Evolutionary conservation across 1,139 yeast species (phyloP).

Genomic region (Torulaspora globosa): DNA sequence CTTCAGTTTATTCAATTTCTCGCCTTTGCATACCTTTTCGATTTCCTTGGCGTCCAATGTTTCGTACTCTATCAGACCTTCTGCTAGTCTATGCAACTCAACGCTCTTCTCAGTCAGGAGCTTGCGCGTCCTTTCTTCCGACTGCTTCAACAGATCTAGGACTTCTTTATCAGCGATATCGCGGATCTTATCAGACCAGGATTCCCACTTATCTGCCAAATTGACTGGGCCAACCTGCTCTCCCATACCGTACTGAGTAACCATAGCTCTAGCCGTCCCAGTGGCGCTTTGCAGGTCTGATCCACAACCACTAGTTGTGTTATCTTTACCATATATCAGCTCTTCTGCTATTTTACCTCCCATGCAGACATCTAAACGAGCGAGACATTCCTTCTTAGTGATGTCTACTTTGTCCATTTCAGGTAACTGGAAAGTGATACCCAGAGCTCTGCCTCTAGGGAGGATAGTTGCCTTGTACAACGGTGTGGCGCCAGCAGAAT

Average conservation of each 20-base stretch:
- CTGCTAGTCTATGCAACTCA: conserved; percentile 86
- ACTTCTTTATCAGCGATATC: conserved; percentile 93
- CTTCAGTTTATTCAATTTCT: conserved; percentile 61
- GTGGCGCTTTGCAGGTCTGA: conserved; percentile 90
- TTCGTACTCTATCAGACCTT: conserved; percentile 91
- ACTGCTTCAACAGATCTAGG: conserved; percentile 61
- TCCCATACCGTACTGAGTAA: conserved; percentile 94
- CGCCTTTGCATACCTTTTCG: conserved; percentile 79
- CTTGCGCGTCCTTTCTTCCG: conserved; percentile 75
- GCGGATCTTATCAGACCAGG: conserved; percentile 86
- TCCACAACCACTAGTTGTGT: conserved; percentile 92
- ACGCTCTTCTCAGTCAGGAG: conserved; percentile 55
- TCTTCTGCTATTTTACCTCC: conserved; percentile 99
- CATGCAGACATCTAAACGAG: conserved; percentile 94
- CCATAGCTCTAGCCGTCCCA: conserved; percentile 92
- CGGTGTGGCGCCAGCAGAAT: conserved; percentile 92
- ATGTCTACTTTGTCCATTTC: conserved; percentile 97
- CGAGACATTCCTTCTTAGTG: conserved; percentile 83
- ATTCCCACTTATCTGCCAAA: conserved; percentile 83
- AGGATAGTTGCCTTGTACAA: conserved; percentile 93
- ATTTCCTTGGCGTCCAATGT: conserved; percentile 90
- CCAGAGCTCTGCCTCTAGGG: conserved; percentile 95
- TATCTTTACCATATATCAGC: conserved; percentile 81
- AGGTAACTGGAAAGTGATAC: conserved; percentile 94
- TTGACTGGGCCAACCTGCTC: conserved; percentile 89